A percentile compares a stretch with the other conserved stretches of the same genome.
Evolutionary conservation across 116 monocot genomes (phyloP).

Genomic region (Papilionanthe hybrid): DNA sequence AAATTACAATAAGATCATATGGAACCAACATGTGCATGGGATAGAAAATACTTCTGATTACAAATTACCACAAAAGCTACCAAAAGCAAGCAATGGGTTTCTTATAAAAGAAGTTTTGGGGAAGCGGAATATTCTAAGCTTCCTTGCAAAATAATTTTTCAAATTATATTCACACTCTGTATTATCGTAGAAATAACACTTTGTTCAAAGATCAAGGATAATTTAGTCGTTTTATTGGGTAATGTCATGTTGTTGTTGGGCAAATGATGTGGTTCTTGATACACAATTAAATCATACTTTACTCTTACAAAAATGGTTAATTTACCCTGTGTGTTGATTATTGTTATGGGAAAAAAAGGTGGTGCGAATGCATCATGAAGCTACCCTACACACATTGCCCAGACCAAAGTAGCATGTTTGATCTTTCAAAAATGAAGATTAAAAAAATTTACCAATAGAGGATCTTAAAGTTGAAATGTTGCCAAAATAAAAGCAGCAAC

Average conservation of each 20-base stretch:
- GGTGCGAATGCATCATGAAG: not conserved
- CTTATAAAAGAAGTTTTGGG: not conserved
- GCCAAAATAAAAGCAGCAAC: not conserved
- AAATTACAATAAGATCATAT: not conserved
- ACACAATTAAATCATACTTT: not conserved
- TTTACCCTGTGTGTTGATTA: not conserved
- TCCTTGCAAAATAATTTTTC: not conserved
- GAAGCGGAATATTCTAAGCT: not conserved
- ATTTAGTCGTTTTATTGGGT: not conserved
- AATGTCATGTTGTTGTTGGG: not conserved
- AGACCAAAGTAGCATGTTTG: not conserved
- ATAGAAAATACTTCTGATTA: not conserved
- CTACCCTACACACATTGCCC: not conserved
- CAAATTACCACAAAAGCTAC: not conserved
- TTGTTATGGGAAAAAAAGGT: not conserved
- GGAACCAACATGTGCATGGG: not conserved
- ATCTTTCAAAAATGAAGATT: not conserved
- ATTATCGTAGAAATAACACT: not conserved
- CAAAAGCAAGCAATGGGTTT: not conserved
- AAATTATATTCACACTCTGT: not conserved
- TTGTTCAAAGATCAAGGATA: not conserved
- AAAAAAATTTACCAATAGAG: not conserved
- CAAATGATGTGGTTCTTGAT: not conserved
- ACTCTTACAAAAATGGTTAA: not conserved
- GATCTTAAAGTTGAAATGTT: not conserved